Percentiles rank a stretch among this genome's conserved stretches.
phyloP scores from a whole-genome alignment of 169 alveolate species.

The Neospora caninum region DNA sequence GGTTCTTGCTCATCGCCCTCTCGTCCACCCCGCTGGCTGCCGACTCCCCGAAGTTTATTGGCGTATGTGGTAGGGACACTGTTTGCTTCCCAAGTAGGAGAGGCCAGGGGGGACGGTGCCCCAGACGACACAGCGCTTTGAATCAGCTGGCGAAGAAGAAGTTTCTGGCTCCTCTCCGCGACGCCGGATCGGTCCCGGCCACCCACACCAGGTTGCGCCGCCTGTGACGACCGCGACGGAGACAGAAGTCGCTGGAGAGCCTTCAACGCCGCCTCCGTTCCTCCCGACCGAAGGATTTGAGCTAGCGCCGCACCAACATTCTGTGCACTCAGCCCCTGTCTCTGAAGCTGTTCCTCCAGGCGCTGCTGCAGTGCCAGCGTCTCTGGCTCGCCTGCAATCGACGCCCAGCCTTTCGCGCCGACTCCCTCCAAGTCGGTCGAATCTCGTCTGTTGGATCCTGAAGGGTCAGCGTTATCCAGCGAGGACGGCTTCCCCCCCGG shows the following conservation, averaged over 20 bases:
- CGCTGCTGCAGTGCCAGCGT: conserved; percentile 5
- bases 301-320: neutral
- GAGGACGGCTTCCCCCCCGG: neutral
- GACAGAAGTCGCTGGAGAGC: conserved; percentile 3
- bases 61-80: neutral
- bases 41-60: neutral
- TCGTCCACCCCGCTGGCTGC: neutral
- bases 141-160: neutral
- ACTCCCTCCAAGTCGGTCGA: neutral
- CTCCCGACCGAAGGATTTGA: neutral
- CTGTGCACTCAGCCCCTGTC: neutral
- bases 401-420: neutral
- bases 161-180: neutral
- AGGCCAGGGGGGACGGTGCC: neutral
- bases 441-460: neutral
- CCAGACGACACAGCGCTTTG: neutral
- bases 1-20: neutral
- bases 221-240: neutral
- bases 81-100: neutral
- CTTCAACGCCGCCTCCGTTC: conserved; percentile 1
- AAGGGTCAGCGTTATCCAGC: too few relatives aligned
- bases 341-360: conserved; percentile 2
- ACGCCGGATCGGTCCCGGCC: neutral
- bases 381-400: neutral
- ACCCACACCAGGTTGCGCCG: neutral